Conservation (phyloP, 2,329 filamentous ascomycete genomes). For the Aspergillus caelatus region DNA sequence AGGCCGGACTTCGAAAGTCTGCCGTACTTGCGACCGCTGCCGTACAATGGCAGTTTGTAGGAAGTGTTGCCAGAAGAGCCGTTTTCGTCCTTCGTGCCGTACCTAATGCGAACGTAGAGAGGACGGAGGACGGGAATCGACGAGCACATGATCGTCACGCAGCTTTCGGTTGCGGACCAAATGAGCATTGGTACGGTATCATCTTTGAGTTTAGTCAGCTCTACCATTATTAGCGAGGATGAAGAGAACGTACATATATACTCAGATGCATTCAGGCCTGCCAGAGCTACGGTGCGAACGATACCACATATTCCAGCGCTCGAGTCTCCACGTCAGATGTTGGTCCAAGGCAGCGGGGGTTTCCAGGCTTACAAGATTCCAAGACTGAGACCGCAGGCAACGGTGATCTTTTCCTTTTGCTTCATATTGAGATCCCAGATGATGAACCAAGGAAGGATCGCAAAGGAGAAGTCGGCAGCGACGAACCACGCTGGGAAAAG, state of each 20-base stretch:
- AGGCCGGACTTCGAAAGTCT: constrained; percentile 5
- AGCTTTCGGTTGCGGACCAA: constrained; percentile 28
- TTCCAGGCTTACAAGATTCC: constrained; percentile 43
- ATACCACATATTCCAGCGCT: neutral
- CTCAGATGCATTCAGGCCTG: neutral
- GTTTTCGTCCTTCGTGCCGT: constrained; percentile 20
- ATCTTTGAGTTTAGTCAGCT: constrained; percentile 4
- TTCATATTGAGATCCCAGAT: constrained; percentile 52
- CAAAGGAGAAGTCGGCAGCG: constrained; percentile 27
- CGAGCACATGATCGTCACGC: constrained; percentile 26
- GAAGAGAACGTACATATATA: neutral
- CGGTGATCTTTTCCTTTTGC: constrained; percentile 49
- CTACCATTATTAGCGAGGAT: neutral
- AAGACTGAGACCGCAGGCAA: constrained; percentile 47
- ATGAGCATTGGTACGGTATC: constrained; percentile 26
- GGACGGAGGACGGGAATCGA: constrained; percentile 26
- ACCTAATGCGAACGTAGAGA: constrained; percentile 17
- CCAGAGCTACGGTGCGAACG: neutral
- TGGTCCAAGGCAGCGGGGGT: neutral
- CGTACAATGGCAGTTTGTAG: constrained; percentile 27
- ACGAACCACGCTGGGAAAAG: constrained; percentile 17
- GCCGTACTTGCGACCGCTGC: constrained; percentile 17
- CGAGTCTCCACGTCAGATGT: neutral
- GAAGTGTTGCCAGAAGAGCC: constrained; percentile 17
- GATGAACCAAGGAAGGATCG: constrained; percentile 47